Percentiles rank a stretch among this genome's conserved stretches.
Conservation (phyloP, 306 rosid species). For the Sicyos baderoa region DNA sequence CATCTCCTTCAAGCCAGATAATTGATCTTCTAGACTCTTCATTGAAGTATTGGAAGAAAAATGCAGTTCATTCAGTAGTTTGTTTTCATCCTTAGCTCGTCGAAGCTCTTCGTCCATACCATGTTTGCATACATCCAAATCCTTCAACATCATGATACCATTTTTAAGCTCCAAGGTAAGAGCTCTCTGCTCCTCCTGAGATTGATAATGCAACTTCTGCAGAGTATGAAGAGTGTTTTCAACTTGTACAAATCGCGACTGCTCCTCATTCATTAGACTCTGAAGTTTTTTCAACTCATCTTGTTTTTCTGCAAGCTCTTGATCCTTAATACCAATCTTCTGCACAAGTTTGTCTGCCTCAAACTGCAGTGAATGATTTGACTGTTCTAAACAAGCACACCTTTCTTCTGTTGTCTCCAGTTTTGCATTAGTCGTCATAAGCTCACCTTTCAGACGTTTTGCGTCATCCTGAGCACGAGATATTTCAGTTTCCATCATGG, state of each 20-base stretch:
- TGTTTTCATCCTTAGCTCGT: constrained; percentile 60
- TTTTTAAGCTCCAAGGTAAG: constrained; percentile 71
- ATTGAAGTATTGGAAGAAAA: constrained; percentile 39
- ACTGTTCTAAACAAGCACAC: constrained; percentile 47
- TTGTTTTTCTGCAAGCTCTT: constrained; percentile 62
- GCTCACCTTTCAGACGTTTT: constrained; percentile 41
- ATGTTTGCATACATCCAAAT: constrained; percentile 57
- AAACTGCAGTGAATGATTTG: constrained; percentile 56
- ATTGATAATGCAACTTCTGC: constrained; percentile 58
- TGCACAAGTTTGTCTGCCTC: constrained; percentile 63
- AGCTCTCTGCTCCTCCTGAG: constrained; percentile 82
- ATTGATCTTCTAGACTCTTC: constrained; percentile 56
- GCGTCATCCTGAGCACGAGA: constrained; percentile 50
- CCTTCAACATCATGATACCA: constrained; percentile 72
- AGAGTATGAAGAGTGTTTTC: constrained; percentile 65
- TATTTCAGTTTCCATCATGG: constrained; percentile 60
- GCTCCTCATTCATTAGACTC: constrained; percentile 61
- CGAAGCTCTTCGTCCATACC: constrained; percentile 62
- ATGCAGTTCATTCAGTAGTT: constrained; percentile 48
- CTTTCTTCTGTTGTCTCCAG: constrained; percentile 52
- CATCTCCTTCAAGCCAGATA: constrained; percentile 63
- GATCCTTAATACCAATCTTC: constrained; percentile 65
- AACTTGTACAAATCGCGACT: constrained; percentile 56
- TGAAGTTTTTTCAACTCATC: constrained; percentile 65
- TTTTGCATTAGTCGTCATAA: constrained; percentile 43